Conservation (phyloP, 2,329 filamentous ascomycete species). For the Emmonsia crescens region DNA sequence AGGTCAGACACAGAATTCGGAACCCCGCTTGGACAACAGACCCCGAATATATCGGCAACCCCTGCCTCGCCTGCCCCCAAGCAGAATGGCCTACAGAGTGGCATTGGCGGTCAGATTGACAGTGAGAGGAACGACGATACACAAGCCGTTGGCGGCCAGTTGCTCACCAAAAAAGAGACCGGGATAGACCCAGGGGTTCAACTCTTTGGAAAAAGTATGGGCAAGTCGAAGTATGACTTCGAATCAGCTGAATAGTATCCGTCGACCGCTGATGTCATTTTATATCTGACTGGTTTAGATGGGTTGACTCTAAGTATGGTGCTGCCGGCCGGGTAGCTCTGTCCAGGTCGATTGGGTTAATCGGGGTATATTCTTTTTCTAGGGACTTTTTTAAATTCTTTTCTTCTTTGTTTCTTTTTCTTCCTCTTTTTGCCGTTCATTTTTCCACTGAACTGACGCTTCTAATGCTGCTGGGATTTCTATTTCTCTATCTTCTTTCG, state of each 20-base stretch:
- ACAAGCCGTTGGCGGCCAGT: background rate
- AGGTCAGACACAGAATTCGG: background rate
- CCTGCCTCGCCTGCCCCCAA: background rate
- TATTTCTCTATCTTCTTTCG: background rate
- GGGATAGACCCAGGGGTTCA: background rate
- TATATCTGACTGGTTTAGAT: conserved; percentile 1
- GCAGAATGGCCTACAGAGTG: background rate
- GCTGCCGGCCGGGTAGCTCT: background rate
- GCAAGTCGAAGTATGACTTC: conserved; percentile 9
- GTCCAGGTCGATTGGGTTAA: background rate
- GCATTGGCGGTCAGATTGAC: background rate
- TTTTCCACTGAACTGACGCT: background rate
- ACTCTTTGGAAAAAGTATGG: background rate
- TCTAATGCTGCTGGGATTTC: background rate
- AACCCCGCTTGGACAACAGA: background rate
- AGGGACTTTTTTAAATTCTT: background rate
- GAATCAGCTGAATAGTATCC: conserved; percentile 4
- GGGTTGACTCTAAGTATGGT: background rate
- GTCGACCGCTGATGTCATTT: conserved; percentile 7
- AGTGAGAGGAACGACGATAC: background rate
- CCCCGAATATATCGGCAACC: background rate
- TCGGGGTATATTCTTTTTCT: background rate
- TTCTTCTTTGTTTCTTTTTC: background rate
- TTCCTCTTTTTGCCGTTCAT: background rate
- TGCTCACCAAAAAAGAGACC: background rate